Evolutionary conservation across 2,329 filamentous ascomycete species (phyloP).

Genomic region (Neoarthrinium moseri): DNA sequence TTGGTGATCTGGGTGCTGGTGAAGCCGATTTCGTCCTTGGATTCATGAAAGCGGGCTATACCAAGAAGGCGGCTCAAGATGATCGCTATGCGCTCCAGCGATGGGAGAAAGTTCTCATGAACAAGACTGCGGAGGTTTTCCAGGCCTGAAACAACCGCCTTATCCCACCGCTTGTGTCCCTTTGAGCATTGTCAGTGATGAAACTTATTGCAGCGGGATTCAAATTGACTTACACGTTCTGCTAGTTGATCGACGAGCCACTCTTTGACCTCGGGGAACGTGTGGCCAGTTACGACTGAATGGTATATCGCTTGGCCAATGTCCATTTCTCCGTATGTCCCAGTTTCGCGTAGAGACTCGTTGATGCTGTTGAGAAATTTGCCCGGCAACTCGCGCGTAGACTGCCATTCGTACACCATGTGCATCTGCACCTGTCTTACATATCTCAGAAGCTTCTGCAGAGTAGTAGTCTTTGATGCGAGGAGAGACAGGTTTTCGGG

Average conservation of each 20-base stretch:
- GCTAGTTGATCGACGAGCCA: conserved; percentile 85
- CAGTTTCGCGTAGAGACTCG: conserved; percentile 68
- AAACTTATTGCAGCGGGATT: background rate
- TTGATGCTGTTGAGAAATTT: conserved; percentile 78
- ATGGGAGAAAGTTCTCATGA: conserved; percentile 86
- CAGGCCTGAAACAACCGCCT: conserved; percentile 75
- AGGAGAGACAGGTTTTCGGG: conserved; percentile 81
- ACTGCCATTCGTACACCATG: conserved; percentile 80
- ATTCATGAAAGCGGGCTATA: conserved; percentile 75
- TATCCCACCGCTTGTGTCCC: conserved; percentile 96
- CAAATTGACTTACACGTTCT: conserved; percentile 62
- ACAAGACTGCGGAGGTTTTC: conserved; percentile 73
- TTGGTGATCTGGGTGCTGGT: conserved; percentile 61
- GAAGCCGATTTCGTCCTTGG: conserved; percentile 65
- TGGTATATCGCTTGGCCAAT: conserved; percentile 81
- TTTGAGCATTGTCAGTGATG: conserved; percentile 30
- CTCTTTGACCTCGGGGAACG: conserved; percentile 71
- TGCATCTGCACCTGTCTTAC: conserved; percentile 77
- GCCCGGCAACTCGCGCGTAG: conserved; percentile 73
- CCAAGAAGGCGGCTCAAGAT: conserved; percentile 81
- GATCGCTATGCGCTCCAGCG: conserved; percentile 77
- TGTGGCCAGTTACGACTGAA: conserved; percentile 79
- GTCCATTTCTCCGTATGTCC: conserved; percentile 52
- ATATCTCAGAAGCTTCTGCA: conserved; percentile 86
- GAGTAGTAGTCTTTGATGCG: conserved; percentile 80